Percentiles rank a stretch among this genome's conserved stretches.
phyloP scores from a whole-genome alignment of 768 basidiomycete genomes.

The Pleurotus platypus region DNA sequence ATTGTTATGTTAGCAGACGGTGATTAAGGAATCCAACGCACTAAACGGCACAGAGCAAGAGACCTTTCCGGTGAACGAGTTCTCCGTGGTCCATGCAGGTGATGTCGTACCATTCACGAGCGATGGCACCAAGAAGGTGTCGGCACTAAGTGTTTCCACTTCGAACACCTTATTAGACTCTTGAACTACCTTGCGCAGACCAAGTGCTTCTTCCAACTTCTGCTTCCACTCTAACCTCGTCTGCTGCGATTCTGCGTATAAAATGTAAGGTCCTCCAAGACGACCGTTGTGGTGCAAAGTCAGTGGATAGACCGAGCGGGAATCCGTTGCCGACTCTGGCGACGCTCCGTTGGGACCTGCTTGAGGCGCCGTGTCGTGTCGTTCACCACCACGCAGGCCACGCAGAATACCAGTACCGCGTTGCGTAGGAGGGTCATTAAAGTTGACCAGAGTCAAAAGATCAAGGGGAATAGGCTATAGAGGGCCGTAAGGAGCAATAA shows the following conservation, averaged over 20 bases:
- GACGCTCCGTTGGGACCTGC: constrained; percentile 17
- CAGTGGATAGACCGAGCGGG: constrained; percentile 81
- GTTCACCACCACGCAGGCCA: constrained; percentile 47
- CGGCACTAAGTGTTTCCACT: constrained; percentile 82
- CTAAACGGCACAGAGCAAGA: constrained; percentile 96
- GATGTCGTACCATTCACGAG: constrained; percentile 41
- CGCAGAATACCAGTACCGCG: constrained; percentile 72
- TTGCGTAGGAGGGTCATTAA: constrained; percentile 76
- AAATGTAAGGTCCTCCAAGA: constrained; percentile 78
- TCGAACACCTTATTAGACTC: constrained; percentile 96
- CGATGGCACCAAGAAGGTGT: constrained; percentile 82
- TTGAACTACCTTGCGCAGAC: constrained; percentile 79
- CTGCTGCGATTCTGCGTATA: constrained; percentile 81
- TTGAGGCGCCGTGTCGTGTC: constrained; percentile 16
- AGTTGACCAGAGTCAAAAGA: constrained; percentile 79
- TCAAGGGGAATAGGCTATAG: constrained; percentile 88
- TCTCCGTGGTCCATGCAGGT: constrained; percentile 74
- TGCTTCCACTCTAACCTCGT: constrained; percentile 84
- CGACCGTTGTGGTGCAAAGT: constrained; percentile 88
- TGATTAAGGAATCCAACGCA: constrained; percentile 30
- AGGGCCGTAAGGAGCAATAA: constrained; percentile 9
- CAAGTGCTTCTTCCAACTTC: constrained; percentile 86
- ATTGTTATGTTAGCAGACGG: neutral
- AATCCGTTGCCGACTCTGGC: constrained; percentile 49
- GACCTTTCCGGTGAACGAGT: constrained; percentile 74